Percentiles rank a stretch among this genome's conserved stretches.
Evolutionary conservation across 768 basidiomycete genomes (phyloP).

Genomic region (Thelephora aurantiotincta): DNA sequence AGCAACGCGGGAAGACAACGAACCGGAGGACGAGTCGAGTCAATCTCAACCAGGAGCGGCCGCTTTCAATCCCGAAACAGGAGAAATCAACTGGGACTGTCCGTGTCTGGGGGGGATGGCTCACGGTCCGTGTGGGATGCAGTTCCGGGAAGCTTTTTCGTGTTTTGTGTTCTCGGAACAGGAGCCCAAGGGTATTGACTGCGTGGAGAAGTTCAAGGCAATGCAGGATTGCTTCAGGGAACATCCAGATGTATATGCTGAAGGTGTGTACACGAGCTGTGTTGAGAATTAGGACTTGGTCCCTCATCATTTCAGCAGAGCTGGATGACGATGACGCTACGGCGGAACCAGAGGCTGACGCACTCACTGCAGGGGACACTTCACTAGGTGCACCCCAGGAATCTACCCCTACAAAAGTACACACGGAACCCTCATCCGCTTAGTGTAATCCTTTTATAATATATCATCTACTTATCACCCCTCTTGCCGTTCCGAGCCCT

Average conservation of each 20-base stretch:
- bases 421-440: no score
- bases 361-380: neutral
- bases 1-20: neutral
- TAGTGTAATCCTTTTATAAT: no score
- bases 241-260: slow-evolving; percentile 92
- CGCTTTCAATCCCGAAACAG: slow-evolving; percentile 92
- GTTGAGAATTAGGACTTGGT: neutral
- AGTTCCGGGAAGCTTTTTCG: slow-evolving; percentile 92
- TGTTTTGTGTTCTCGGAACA: slow-evolving; percentile 91
- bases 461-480: no score
- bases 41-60: slow-evolving; percentile 12
- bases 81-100: slow-evolving; percentile 99
- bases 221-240: slow-evolving; percentile 98
- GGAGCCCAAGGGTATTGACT: slow-evolving; percentile 96
- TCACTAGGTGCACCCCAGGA: no score
- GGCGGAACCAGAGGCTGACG: neutral
- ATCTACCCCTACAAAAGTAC: no score
- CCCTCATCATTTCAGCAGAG: neutral
- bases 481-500: no score
- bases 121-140: slow-evolving; percentile 83
- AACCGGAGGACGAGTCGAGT: neutral
- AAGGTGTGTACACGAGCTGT: slow-evolving; percentile 40
- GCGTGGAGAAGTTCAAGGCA: slow-evolving; percentile 91
- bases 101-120: slow-evolving; percentile 99
- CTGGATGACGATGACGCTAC: neutral